Conservation (phyloP, 2,329 filamentous ascomycete genomes). For the Beauveria sp. region DNA sequence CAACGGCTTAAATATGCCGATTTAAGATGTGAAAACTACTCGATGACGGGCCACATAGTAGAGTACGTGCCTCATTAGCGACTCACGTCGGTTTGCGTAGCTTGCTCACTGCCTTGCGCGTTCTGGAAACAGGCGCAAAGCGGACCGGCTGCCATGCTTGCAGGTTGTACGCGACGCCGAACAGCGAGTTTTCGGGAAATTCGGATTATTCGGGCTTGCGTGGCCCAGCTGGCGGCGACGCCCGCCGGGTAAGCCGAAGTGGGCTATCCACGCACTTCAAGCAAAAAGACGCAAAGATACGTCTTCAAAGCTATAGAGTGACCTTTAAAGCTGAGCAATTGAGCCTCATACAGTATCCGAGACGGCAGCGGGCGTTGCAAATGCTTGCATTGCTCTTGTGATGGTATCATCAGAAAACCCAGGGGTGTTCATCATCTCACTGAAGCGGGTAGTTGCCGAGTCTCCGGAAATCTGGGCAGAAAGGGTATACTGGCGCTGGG, state of each 20-base stretch:
- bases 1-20: not conserved
- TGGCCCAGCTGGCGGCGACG: not conserved
- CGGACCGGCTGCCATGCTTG: not conserved
- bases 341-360: slow-evolving; percentile 6
- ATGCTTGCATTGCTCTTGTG: slow-evolving; percentile 41
- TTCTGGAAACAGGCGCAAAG: not conserved
- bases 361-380: slow-evolving; percentile 28
- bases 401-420: slow-evolving; percentile 42
- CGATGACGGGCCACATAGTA: not conserved
- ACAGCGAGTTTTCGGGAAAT: not conserved
- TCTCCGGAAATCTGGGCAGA: slow-evolving; percentile 53
- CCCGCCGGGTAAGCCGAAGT: not conserved
- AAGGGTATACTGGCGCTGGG: slow-evolving; percentile 56
- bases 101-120: not conserved
- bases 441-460: slow-evolving; percentile 32
- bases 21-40: not conserved
- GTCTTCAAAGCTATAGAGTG: not conserved
- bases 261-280: not conserved
- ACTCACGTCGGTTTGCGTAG: not conserved
- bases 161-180: not conserved
- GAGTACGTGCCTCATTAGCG: not conserved
- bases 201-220: slow-evolving; percentile 1
- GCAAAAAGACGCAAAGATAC: not conserved
- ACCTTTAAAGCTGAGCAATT: not conserved
- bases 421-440: slow-evolving; percentile 35